phyloP scores from a whole-genome alignment of 345 rosid genomes.

The Kernera saxatilis region DNA sequence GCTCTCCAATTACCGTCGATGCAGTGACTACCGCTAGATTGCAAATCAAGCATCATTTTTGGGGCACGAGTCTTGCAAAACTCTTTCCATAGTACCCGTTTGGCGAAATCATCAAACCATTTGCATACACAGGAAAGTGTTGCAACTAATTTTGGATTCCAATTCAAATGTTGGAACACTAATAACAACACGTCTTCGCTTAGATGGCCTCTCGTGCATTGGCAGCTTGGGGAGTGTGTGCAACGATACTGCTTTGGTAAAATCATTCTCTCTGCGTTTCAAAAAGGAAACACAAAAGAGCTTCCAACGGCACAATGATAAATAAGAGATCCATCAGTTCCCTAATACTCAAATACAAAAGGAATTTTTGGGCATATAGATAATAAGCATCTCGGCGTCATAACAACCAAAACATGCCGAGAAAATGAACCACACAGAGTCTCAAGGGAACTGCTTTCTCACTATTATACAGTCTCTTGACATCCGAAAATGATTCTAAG shows the following conservation, averaged over 20 bases:
- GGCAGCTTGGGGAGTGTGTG: conserved; percentile 88
- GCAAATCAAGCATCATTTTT: conserved; percentile 89
- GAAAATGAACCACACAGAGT: background rate
- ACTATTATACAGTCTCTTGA: background rate
- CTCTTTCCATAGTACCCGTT: conserved; percentile 93
- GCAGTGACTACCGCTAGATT: conserved; percentile 86
- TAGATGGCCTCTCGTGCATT: conserved; percentile 83
- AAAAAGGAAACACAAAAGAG: conserved; percentile 7
- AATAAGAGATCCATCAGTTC: background rate
- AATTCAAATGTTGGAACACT: conserved; percentile 79
- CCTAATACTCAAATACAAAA: background rate
- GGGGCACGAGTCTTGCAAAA: conserved; percentile 93
- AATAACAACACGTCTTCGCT: conserved; percentile 72
- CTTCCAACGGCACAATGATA: background rate
- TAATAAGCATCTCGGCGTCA: background rate
- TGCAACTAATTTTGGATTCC: conserved; percentile 93
- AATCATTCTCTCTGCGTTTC: conserved; percentile 40
- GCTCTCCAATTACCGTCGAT: conserved; percentile 98
- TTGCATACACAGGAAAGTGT: conserved; percentile 77
- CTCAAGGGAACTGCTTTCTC: background rate
- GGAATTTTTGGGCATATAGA: background rate
- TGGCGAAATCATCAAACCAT: conserved; percentile 97
- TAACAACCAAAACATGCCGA: background rate
- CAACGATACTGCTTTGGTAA: conserved; percentile 90
- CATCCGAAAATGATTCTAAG: background rate